Evolutionary conservation across 441 rosid genomes (phyloP).

Genomic region (Gossypium aridum): DNA sequence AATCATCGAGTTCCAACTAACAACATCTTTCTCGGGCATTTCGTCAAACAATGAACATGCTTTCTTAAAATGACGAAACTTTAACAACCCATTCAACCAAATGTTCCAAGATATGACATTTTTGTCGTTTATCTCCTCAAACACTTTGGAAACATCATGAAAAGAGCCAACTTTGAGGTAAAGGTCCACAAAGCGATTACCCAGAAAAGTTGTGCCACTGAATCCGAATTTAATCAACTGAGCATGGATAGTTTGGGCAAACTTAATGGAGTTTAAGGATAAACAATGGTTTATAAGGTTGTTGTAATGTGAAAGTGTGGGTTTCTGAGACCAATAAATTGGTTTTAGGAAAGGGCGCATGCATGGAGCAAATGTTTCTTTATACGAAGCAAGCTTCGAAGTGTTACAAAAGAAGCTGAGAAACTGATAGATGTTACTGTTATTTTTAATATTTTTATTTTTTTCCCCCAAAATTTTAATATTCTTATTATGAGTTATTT

Average conservation of each 20-base stretch:
- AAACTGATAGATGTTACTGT: background rate
- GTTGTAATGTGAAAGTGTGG: slow-evolving; percentile 30
- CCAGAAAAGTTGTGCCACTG: slow-evolving; percentile 41
- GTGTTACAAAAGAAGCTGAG: too few relatives aligned
- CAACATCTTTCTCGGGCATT: slow-evolving; percentile 62
- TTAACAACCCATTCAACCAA: slow-evolving; percentile 37
- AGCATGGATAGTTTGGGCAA: slow-evolving; percentile 41
- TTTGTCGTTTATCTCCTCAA: slow-evolving; percentile 35
- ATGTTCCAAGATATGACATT: slow-evolving; percentile 57
- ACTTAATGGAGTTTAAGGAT: slow-evolving; percentile 25
- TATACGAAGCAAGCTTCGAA: background rate
- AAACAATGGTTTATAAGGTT: slow-evolving; percentile 41
- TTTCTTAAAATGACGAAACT: slow-evolving; percentile 13
- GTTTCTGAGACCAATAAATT: slow-evolving; percentile 26
- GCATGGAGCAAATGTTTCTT: slow-evolving; percentile 11
- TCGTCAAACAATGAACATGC: slow-evolving; percentile 47
- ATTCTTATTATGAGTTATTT: too few relatives aligned
- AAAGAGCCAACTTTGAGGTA: slow-evolving; percentile 39
- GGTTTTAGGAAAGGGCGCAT: slow-evolving; percentile 40
- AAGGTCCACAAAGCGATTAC: slow-evolving; percentile 59
- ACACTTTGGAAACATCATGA: slow-evolving; percentile 32
- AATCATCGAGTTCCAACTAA: slow-evolving; percentile 64
- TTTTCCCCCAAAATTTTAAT: too few relatives aligned
- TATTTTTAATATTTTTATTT: too few relatives aligned
- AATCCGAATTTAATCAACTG: slow-evolving; percentile 54